Evolutionary conservation across 768 basidiomycete species (phyloP), one percentile per base, ranked within the genome.

Genomic region (Mycena floridula): DNA sequence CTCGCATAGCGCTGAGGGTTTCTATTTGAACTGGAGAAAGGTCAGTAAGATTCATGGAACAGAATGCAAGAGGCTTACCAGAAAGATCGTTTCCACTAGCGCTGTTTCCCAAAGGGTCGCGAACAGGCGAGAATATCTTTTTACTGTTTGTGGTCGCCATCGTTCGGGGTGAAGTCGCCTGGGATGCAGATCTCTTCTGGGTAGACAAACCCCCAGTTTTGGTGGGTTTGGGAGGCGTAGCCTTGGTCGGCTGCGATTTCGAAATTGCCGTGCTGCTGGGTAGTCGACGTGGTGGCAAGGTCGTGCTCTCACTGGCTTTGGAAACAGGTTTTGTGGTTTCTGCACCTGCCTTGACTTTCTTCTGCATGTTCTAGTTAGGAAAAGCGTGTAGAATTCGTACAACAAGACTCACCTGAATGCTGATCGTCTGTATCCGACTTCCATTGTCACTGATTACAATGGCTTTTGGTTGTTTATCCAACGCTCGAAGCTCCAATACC

Each of bases 381-480:
- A 21, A 16, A 43, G 22, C 8, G n/a, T 12, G 48, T 18, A 5
- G 20, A 24, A 44, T 24, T 2, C 11, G 18, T n/a, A n/a, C n/a
- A n/a, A n/a, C n/a, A 7, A 45, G n/a, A 56, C 67, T 35, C 48
- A 79, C 84, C 68, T 83, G 81, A 25, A 83, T 70, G 42, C 69
- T 65, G 22, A 88, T 69, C 25, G 70, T 72, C 46, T 73, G 65
- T 15, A 89, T 64, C 7, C 71, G 61, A 46, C 58, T 64, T 7
- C 69, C 73, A 25, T 50, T 62, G 25, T 76, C 70, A 47, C 76
- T 77, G 8, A 87, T 57, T 7, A 56, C 52, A 40, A 85, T 66
- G 5, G 61, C 53, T 55, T 73, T 83, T 0, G 82, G 78, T n/a
- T 72, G 71, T 48, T 79, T 79, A 50, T 89, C 84, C 27, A 83